Percentiles rank a stretch among this genome's conserved stretches.
Evolutionary conservation across 1,284 basidiomycete genomes (phyloP).

Genomic region (Melampsora abietis-canadensis): DNA sequence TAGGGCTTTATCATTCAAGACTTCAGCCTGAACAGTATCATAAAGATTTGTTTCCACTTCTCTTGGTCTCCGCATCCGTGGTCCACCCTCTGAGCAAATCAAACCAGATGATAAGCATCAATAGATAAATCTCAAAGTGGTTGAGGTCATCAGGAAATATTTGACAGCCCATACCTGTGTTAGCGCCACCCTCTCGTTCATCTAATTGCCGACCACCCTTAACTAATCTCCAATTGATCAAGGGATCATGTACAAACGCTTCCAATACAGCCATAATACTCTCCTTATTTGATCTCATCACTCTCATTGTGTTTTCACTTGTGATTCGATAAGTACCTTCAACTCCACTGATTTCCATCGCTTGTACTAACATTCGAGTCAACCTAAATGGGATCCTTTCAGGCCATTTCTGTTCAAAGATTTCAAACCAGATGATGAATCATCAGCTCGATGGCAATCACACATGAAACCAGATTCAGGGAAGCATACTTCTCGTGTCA

Average conservation of each 20-base stretch:
- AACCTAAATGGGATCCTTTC: conserved; percentile 98
- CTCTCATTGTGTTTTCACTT: conserved; percentile 95
- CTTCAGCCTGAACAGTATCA: conserved; percentile 60
- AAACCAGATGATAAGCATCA: neutral
- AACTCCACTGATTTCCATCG: conserved; percentile 95
- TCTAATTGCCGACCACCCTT: conserved; percentile 50
- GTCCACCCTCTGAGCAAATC: conserved; percentile 9
- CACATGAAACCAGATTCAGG: neutral
- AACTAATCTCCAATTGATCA: conserved; percentile 61
- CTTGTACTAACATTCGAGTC: conserved; percentile 96
- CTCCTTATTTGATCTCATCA: conserved; percentile 93
- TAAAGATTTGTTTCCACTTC: conserved; percentile 50
- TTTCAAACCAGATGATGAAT: conserved; percentile 67
- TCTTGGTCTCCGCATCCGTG: conserved; percentile 45
- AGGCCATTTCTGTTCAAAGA: conserved; percentile 93
- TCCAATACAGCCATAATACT: conserved; percentile 96
- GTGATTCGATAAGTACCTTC: conserved; percentile 94
- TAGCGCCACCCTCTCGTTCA: conserved; percentile 44
- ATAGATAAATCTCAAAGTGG: neutral
- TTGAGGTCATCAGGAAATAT: neutral
- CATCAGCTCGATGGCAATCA: conserved; percentile 6
- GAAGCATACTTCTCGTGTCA: conserved; percentile 52
- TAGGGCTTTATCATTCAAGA: conserved; percentile 81
- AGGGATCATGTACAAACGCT: conserved; percentile 65
- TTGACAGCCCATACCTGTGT: conserved; percentile 48